A percentile compares a stretch with the other conserved stretches of the same genome.
Conservation (phyloP, 371 early-diverging fungal species). For the Apophysomyces variabilis region DNA sequence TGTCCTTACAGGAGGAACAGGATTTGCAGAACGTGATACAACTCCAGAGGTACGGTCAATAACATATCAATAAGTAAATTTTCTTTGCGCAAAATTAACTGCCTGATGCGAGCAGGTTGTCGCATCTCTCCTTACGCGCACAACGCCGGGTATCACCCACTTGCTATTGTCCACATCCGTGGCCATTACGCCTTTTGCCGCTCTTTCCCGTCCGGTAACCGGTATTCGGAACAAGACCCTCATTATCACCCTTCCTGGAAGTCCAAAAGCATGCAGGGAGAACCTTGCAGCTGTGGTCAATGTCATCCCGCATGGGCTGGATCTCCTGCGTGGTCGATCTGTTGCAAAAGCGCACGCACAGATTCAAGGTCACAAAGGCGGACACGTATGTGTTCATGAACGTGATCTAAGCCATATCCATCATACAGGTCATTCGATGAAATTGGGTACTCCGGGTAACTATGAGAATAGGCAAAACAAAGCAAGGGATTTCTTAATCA, state of each 20-base stretch:
- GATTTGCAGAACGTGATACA: slow-evolving; percentile 83
- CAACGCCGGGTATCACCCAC: slow-evolving; percentile 77
- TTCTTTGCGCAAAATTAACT: not conserved
- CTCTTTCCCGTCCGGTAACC: slow-evolving; percentile 83
- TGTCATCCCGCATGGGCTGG: slow-evolving; percentile 84
- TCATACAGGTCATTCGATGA: slow-evolving; percentile 16
- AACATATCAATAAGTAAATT: not conserved
- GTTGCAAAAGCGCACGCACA: slow-evolving; percentile 15
- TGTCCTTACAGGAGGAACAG: slow-evolving; percentile 95
- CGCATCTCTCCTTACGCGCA: slow-evolving; percentile 67
- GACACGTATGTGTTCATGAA: slow-evolving; percentile 48
- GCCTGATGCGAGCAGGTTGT: slow-evolving; percentile 59
- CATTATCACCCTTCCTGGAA: slow-evolving; percentile 88
- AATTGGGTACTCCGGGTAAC: slow-evolving; percentile 52
- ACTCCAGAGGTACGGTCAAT: slow-evolving; percentile 77
- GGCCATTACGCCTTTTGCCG: slow-evolving; percentile 85
- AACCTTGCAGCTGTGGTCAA: slow-evolving; percentile 72
- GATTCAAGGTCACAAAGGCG: slow-evolving; percentile 33
- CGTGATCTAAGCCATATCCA: slow-evolving; percentile 25
- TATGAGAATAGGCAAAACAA: no score
- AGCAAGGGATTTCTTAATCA: no score
- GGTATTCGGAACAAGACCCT: slow-evolving; percentile 76
- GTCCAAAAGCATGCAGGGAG: slow-evolving; percentile 84
- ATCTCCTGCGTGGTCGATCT: slow-evolving; percentile 61
- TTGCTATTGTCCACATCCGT: slow-evolving; percentile 76